phyloP scores from a whole-genome alignment of 495 filamentous ascomycete genomes.

The Aspergillus diversus region DNA sequence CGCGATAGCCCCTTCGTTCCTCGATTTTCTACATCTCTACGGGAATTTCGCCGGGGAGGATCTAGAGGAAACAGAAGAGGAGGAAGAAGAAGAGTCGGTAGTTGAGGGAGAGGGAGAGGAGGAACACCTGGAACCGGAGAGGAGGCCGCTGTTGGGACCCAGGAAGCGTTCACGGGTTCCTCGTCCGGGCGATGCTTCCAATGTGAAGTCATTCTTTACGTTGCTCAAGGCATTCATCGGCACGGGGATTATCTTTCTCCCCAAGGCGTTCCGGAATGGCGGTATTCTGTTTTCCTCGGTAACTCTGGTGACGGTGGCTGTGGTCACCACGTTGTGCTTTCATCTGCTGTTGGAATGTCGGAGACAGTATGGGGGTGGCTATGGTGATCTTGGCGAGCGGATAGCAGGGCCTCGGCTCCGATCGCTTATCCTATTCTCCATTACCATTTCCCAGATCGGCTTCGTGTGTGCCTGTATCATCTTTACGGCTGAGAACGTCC shows the following conservation, averaged over 20 bases:
- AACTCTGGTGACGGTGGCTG: constrained; percentile 74
- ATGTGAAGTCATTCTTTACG: constrained; percentile 67
- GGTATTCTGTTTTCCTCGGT: constrained; percentile 91
- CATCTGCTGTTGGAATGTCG: constrained; percentile 83
- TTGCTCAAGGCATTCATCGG: constrained; percentile 92
- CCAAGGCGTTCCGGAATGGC: constrained; percentile 84
- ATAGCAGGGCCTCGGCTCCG: constrained; percentile 85
- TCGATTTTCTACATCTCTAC: constrained; percentile 71
- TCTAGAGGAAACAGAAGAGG: constrained; percentile 65
- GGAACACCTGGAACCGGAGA: constrained; percentile 34
- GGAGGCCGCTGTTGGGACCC: constrained; percentile 57
- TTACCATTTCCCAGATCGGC: constrained; percentile 85
- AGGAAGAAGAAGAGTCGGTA: constrained; percentile 55
- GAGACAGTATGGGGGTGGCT: constrained; percentile 74
- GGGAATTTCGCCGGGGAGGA: constrained; percentile 75
- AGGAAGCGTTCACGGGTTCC: constrained; percentile 46
- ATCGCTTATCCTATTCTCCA: constrained; percentile 74
- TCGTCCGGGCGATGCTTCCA: constrained; percentile 59
- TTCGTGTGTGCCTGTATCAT: constrained; percentile 95
- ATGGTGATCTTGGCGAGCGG: constrained; percentile 86
- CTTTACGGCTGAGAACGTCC: constrained; percentile 88
- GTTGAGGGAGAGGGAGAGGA: constrained; percentile 35
- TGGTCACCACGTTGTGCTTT: constrained; percentile 86
- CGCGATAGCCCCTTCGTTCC: constrained; percentile 61
- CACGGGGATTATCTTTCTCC: constrained; percentile 88